These are phyloP conservation scores for Cyberlindnera mississippiensis DNA, from an alignment of 805 yeast species.

Conservation along the genomic window DNA sequence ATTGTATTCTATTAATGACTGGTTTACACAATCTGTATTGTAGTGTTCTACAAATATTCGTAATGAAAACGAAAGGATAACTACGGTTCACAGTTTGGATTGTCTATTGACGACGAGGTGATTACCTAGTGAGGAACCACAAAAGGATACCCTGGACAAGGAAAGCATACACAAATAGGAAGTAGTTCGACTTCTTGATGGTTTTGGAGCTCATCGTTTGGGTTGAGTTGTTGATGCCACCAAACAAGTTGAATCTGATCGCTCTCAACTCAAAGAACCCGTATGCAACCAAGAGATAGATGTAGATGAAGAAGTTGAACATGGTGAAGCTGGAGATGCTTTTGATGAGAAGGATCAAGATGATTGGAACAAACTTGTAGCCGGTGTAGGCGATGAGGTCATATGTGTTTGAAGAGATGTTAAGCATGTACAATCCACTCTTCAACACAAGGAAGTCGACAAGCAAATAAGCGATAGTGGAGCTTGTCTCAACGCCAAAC, in stretches of 20 bases:
- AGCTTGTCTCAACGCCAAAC: constrained; percentile 81
- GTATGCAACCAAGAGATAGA: constrained; percentile 50
- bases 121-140: constrained; percentile 53
- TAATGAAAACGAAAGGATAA: no score
- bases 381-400: constrained; percentile 90
- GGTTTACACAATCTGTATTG: no score
- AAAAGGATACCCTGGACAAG: constrained; percentile 71
- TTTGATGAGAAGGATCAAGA: constrained; percentile 51
- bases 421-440: constrained; percentile 77
- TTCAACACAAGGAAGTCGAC: constrained; percentile 74
- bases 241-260: constrained; percentile 38
- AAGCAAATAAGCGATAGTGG: constrained; percentile 77
- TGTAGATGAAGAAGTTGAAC: constrained; percentile 47
- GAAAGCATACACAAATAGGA: constrained; percentile 79
- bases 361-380: constrained; percentile 85
- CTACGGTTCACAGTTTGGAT: no score
- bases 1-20: constrained; percentile 2
- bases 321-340: constrained; percentile 38
- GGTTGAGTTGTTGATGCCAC: constrained; percentile 42
- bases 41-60: neutral
- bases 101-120: no score
- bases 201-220: constrained; percentile 62
- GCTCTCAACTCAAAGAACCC: constrained; percentile 64
- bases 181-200: constrained; percentile 80
- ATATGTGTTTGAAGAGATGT: constrained; percentile 65